phyloP scores from a whole-genome alignment of 2,329 filamentous ascomycete species.

The Clonostachys rosea region DNA sequence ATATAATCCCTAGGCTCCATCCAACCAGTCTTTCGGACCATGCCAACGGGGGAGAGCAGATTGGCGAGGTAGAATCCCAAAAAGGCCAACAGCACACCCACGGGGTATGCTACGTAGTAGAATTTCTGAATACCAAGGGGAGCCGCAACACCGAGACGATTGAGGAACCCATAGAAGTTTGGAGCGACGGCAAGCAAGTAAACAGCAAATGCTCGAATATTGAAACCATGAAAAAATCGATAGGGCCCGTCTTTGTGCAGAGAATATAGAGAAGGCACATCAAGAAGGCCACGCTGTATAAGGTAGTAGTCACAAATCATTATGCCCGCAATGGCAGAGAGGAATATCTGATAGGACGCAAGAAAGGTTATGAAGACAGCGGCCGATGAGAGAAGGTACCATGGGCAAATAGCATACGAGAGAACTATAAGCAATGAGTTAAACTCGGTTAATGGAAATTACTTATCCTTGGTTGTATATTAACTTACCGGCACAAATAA shows the following conservation, averaged over 20 bases:
- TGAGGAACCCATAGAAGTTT: slow-evolving; percentile 33
- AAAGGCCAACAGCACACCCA: slow-evolving; percentile 40
- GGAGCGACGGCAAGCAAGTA: slow-evolving; percentile 26
- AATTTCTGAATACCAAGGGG: slow-evolving; percentile 30
- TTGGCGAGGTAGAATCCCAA: slow-evolving; percentile 11
- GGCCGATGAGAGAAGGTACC: slow-evolving; percentile 13
- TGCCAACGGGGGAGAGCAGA: slow-evolving; percentile 8
- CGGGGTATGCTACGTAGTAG: slow-evolving; percentile 52
- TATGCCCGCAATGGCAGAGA: slow-evolving; percentile 33
- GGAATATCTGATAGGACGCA: slow-evolving; percentile 31
- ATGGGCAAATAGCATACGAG: neutral
- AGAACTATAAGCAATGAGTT: neutral
- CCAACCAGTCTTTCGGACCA: slow-evolving; percentile 7
- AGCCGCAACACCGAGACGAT: slow-evolving; percentile 28
- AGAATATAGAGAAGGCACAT: slow-evolving; percentile 51
- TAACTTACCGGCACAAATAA: slow-evolving; percentile 15
- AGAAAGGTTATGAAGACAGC: slow-evolving; percentile 31
- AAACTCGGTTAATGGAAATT: slow-evolving; percentile 4
- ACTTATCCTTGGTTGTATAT: slow-evolving; percentile 13
- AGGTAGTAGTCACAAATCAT: slow-evolving; percentile 35
- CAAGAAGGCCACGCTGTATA: slow-evolving; percentile 36
- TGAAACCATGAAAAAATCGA: neutral
- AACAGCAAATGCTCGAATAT: slow-evolving; percentile 4
- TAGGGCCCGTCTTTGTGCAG: slow-evolving; percentile 41
- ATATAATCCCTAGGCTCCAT: slow-evolving; percentile 9